A percentile compares a stretch with the other conserved stretches of the same genome.
Evolutionary conservation across 768 basidiomycete genomes (phyloP).

Genomic region (Boletus rubroflammeus): DNA sequence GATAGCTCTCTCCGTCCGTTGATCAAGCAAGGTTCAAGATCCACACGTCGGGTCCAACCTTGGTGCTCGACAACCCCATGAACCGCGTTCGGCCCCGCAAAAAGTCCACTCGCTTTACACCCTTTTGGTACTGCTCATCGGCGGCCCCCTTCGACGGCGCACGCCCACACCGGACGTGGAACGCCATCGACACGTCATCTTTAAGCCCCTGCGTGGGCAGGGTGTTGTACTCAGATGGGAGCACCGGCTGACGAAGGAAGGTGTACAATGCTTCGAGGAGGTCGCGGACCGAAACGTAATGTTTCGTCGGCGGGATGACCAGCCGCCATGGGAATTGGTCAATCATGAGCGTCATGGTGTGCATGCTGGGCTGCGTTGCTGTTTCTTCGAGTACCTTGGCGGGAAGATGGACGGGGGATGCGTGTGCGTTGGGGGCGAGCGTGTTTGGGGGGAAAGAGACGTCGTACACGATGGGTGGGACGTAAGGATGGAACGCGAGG

Average conservation of each 20-base stretch:
- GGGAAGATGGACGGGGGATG: conserved; percentile 26
- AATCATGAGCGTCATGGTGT: conserved; percentile 29
- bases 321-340: conserved; percentile 34
- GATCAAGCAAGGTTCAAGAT: conserved; percentile 27
- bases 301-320: conserved; percentile 27
- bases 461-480: conserved; percentile 22
- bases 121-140: conserved; percentile 42
- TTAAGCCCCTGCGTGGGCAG: conserved; percentile 33
- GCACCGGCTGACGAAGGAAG: conserved; percentile 40
- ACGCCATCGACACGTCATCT: conserved; percentile 41
- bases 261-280: conserved; percentile 46
- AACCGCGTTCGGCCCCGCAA: conserved; percentile 41
- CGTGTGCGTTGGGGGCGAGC: conserved; percentile 22
- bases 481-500: conserved; percentile 28
- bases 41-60: conserved; percentile 37
- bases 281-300: conserved; percentile 42
- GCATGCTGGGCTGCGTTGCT: conserved; percentile 31
- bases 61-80: conserved; percentile 43
- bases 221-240: conserved; percentile 38
- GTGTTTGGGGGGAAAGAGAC: conserved; percentile 16
- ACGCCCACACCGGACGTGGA: conserved; percentile 37
- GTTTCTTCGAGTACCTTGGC: conserved; percentile 23
- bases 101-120: conserved; percentile 55
- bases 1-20: conserved; percentile 7
- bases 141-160: conserved; percentile 29